Conservation (phyloP, 495 filamentous ascomycete species). For the Xylaria curta region DNA sequence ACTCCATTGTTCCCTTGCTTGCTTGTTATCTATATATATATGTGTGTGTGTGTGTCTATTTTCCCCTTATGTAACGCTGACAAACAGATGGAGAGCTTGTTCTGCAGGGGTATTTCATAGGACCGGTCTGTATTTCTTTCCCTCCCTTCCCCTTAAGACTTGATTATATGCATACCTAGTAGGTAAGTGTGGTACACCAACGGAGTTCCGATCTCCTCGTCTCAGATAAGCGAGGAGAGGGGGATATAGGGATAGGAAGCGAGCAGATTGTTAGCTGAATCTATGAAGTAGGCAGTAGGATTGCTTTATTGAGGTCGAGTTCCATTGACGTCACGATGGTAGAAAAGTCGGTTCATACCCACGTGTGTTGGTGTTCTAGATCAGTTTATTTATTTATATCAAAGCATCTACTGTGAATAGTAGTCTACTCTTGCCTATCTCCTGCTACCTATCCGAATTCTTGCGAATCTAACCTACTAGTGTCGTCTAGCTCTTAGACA, state of each 20-base stretch:
- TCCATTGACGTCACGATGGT: not conserved
- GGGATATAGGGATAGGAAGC: not conserved
- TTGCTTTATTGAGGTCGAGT: not conserved
- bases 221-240: slow-evolving; percentile 15
- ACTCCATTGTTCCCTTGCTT: not conserved
- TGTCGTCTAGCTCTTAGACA: not conserved
- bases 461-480: not conserved
- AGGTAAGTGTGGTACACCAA: not conserved
- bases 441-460: not conserved
- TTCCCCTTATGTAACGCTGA: slow-evolving; percentile 1
- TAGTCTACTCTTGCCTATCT: not conserved
- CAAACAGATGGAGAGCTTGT: not conserved
- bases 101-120: not conserved
- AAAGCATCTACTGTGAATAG: not conserved
- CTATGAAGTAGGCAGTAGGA: not conserved
- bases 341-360: not conserved
- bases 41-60: not conserved
- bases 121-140: not conserved
- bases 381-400: not conserved
- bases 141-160: not conserved
- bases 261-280: not conserved
- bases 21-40: not conserved
- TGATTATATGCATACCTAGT: not conserved
- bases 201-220: slow-evolving; percentile 8
- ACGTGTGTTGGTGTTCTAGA: not conserved